These are phyloP conservation scores for Saccharomyces paradoxus DNA, from an alignment of 805 yeast genomes.

Conservation along the genomic window DNA sequence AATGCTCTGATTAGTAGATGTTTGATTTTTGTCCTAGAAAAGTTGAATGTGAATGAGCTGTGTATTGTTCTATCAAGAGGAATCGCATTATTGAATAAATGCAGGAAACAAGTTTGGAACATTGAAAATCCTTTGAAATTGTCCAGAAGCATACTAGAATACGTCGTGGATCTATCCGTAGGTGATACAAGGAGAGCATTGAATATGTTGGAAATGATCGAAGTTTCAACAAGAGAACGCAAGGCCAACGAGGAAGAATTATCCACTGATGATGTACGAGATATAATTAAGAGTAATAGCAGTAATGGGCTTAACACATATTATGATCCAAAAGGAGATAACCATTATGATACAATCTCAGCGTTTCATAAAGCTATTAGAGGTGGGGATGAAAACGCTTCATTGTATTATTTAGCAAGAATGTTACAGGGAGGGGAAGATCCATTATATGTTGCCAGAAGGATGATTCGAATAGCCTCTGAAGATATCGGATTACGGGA, in stretches of 20 bases:
- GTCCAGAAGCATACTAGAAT: conserved; percentile 49
- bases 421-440: conserved; percentile 94
- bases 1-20: conserved; percentile 81
- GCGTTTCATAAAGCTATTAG: conserved; percentile 92
- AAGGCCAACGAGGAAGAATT: conserved; percentile 25
- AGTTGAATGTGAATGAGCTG: conserved; percentile 44
- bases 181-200: conserved; percentile 88
- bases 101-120: conserved; percentile 45
- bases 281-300: conserved; percentile 41
- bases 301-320: conserved; percentile 29
- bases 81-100: conserved; percentile 47
- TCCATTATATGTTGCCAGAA: conserved; percentile 77
- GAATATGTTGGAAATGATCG: conserved; percentile 67
- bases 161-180: conserved; percentile 63
- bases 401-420: conserved; percentile 74
- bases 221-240: conserved; percentile 55
- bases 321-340: conserved; percentile 84
- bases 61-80: conserved; percentile 49
- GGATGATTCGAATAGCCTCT: conserved; percentile 91
- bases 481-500: conserved; percentile 90
- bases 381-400: conserved; percentile 85
- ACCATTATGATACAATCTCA: conserved; percentile 89
- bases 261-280: conserved; percentile 28
- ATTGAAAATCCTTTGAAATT: conserved; percentile 37
- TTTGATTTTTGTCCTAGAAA: conserved; percentile 62